Evolutionary conservation across 129 eudicot genomes (phyloP).

Genomic region (Tagetes erecta): DNA sequence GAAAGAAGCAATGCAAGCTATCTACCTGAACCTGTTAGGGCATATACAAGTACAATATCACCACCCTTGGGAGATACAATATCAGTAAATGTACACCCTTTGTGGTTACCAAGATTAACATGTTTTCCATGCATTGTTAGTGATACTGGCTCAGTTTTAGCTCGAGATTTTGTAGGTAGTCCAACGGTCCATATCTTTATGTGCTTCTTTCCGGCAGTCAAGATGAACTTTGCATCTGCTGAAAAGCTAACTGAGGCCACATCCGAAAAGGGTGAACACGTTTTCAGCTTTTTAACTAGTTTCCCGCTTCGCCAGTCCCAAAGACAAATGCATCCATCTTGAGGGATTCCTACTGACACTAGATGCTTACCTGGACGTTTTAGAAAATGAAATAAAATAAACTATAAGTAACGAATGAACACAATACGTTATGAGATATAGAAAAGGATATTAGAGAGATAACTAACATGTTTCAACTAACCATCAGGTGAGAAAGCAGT

Average conservation of each 20-base stretch:
- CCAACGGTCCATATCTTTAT: slow-evolving; percentile 60
- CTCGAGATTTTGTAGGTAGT: slow-evolving; percentile 44
- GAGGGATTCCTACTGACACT: slow-evolving; percentile 60
- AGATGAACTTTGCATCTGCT: slow-evolving; percentile 50
- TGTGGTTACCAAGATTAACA: slow-evolving; percentile 47
- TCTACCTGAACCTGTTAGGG: slow-evolving; percentile 59
- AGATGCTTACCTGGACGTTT: slow-evolving; percentile 55
- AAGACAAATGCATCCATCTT: slow-evolving; percentile 63
- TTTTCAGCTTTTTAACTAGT: slow-evolving; percentile 57
- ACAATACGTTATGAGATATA: background rate
- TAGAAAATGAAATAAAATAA: slow-evolving; percentile 9
- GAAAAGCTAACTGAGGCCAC: slow-evolving; percentile 65
- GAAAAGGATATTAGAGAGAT: slow-evolving; percentile 28
- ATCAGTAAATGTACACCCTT: slow-evolving; percentile 62
- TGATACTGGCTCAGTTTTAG: slow-evolving; percentile 44
- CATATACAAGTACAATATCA: slow-evolving; percentile 43
- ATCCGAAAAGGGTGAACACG: slow-evolving; percentile 55
- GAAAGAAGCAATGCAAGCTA: slow-evolving; percentile 14
- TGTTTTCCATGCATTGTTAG: slow-evolving; percentile 49
- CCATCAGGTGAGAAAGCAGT: slow-evolving; percentile 73
- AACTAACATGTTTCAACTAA: slow-evolving; percentile 54
- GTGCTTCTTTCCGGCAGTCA: slow-evolving; percentile 64
- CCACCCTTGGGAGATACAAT: slow-evolving; percentile 47
- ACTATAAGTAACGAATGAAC: slow-evolving; percentile 4
- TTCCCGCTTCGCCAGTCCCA: slow-evolving; percentile 68